These are phyloP conservation scores for Schoenoplectus tabernaemontani DNA, from an alignment of 202 grass and related monocot genomes.

Conservation along the genomic window DNA sequence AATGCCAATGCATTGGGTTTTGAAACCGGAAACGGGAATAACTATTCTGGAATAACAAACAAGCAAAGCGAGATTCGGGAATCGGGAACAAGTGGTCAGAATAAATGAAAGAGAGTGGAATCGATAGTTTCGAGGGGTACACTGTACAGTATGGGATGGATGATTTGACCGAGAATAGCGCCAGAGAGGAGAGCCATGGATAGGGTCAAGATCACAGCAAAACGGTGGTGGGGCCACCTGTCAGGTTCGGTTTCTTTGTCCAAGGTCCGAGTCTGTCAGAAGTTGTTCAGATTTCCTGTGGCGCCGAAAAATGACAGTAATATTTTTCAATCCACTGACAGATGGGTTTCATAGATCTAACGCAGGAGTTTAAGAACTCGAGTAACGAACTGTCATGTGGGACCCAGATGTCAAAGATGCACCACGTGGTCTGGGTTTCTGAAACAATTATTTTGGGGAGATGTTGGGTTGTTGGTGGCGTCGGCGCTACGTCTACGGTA, in stretches of 20 bases:
- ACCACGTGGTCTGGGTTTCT: not conserved
- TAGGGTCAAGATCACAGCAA: no score
- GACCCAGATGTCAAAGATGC: not conserved
- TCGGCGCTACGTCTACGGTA: not conserved
- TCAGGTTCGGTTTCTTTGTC: not conserved
- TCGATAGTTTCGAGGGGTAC: not conserved
- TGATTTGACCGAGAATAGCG: not conserved
- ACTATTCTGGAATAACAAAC: not conserved
- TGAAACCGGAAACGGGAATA: not conserved
- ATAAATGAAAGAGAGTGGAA: not conserved
- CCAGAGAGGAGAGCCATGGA: not conserved
- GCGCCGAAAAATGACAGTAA: not conserved
- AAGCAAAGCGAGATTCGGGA: not conserved
- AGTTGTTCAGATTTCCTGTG: not conserved
- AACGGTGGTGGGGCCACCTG: not conserved
- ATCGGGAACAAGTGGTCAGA: not conserved
- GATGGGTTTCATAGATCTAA: not conserved
- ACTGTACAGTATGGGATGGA: not conserved
- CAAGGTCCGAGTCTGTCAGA: not conserved
- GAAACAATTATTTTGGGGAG: not conserved
- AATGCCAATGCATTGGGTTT: not conserved
- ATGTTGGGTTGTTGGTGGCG: not conserved
- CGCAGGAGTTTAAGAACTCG: no score
- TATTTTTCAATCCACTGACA: not conserved
- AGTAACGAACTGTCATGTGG: no score